Conservation (phyloP, 202 grass and related monocot genomes). For the Alloteropsis angusta region DNA sequence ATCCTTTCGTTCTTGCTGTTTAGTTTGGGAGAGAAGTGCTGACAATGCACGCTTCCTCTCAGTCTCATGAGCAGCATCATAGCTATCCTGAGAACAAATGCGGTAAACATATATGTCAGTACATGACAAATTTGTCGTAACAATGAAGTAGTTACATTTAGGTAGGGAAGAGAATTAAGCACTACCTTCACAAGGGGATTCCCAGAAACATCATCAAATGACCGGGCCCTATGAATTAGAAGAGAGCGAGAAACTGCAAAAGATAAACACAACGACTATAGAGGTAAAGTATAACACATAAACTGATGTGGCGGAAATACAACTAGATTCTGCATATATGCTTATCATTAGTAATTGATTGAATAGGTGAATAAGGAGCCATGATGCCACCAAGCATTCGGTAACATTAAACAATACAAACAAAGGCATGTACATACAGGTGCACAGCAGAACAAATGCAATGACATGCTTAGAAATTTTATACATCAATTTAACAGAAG, state of each 20-base stretch:
- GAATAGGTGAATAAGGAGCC: constrained; percentile 8
- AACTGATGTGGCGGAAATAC: constrained; percentile 13
- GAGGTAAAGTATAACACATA: not conserved
- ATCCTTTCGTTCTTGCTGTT: constrained; percentile 80
- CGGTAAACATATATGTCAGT: not conserved
- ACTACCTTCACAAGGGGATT: constrained; percentile 81
- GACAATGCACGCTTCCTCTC: constrained; percentile 90
- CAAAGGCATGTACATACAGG: not conserved
- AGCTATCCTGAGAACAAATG: constrained; percentile 51
- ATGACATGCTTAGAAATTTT: not conserved
- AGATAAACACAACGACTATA: not conserved
- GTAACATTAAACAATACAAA: constrained; percentile 15
- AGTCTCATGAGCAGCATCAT: constrained; percentile 68
- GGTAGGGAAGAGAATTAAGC: not conserved
- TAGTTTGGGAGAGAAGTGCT: constrained; percentile 71
- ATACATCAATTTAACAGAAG: not conserved
- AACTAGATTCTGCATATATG: not conserved
- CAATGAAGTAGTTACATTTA: constrained; percentile 19
- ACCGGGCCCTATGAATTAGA: constrained; percentile 73
- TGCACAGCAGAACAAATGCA: not conserved
- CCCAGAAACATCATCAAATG: constrained; percentile 71
- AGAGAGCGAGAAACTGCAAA: constrained; percentile 59
- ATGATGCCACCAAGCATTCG: not conserved
- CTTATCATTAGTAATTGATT: not conserved
- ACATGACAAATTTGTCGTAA: constrained; percentile 7